These are phyloP conservation scores for Kuraishia piskuri DNA, from an alignment of 805 yeast genomes.

Conservation along the genomic window DNA sequence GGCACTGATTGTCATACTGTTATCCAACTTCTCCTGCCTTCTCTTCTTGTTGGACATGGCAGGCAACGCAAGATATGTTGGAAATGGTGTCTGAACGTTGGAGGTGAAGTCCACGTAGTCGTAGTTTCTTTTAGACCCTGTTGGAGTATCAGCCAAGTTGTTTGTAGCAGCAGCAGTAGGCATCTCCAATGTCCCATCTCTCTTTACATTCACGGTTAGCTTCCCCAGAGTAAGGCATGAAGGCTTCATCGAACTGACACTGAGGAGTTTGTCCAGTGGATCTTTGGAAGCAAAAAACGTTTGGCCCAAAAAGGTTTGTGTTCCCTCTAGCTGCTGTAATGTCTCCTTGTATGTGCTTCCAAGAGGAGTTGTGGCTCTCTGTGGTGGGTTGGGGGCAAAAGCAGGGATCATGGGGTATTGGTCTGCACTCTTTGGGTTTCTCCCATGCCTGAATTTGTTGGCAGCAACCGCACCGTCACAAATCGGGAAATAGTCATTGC, in stretches of 20 bases:
- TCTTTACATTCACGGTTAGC: neutral
- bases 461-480: neutral
- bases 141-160: conserved; percentile 10
- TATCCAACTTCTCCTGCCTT: conserved; percentile 22
- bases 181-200: neutral
- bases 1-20: conserved; percentile 26
- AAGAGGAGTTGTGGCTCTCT: neutral
- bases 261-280: neutral
- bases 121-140: conserved; percentile 11
- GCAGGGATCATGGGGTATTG: neutral
- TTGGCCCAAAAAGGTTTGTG: neutral
- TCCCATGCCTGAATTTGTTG: neutral
- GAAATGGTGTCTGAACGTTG: conserved; percentile 13
- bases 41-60: conserved; percentile 6
- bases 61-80: conserved; percentile 2
- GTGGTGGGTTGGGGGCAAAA: neutral
- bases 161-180: neutral
- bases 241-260: neutral
- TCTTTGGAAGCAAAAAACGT: neutral
- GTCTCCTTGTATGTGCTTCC: neutral
- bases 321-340: neutral
- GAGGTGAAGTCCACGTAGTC: conserved; percentile 11
- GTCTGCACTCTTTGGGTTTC: neutral
- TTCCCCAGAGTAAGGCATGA: neutral
- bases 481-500: neutral